Percentiles rank a stretch among this genome's conserved stretches.
phyloP scores from a whole-genome alignment of 2,329 filamentous ascomycete genomes.

The Sclerotinia trifoliorum region DNA sequence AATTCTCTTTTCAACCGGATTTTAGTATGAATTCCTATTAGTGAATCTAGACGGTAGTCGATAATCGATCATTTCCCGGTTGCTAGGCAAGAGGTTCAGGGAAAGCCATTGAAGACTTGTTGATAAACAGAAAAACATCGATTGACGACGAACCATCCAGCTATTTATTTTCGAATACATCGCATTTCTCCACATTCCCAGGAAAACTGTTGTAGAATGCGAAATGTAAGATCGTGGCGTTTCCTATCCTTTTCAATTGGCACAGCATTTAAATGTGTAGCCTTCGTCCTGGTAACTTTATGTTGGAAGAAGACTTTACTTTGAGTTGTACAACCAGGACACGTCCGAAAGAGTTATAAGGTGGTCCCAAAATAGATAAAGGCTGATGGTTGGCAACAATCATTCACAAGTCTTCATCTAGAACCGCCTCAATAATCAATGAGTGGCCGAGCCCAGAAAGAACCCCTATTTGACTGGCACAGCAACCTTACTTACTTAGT shows the following conservation, averaged over 20 bases:
- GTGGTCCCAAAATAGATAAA: neutral
- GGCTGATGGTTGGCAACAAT: neutral
- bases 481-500: no score
- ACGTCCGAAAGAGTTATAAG: neutral
- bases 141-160: neutral
- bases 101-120: no score
- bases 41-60: neutral
- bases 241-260: neutral
- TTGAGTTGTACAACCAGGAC: no score
- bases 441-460: neutral
- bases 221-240: constrained; percentile 10
- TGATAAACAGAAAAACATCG: neutral
- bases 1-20: no score
- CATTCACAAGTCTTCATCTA: no score
- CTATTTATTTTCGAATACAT: neutral
- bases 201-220: neutral
- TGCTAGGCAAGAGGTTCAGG: no score
- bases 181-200: neutral
- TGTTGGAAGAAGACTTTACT: no score
- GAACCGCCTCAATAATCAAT: neutral
- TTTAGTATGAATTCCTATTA: no score
- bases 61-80: no score
- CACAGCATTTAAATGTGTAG: neutral
- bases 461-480: neutral
- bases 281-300: no score